Evolutionary conservation across 106 monocot species (phyloP).

Genomic region (Amphibolis antarctica): DNA sequence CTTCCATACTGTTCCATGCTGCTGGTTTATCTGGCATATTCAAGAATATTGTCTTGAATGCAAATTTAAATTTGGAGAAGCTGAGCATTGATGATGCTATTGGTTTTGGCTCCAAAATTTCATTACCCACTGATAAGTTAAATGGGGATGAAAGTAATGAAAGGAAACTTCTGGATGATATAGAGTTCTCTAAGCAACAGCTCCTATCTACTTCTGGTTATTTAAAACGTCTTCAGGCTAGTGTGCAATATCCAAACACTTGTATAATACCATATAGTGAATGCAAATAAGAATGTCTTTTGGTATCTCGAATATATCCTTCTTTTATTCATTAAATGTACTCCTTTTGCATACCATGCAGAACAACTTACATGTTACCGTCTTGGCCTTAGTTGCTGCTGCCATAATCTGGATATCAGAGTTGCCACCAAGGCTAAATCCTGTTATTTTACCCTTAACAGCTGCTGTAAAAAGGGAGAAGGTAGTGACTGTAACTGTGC

Average conservation of each 20-base stretch:
- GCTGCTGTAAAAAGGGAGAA: conserved; percentile 92
- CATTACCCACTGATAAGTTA: conserved; percentile 20
- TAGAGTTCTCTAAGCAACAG: conserved; percentile 62
- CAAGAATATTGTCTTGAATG: conserved; percentile 21
- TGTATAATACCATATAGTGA: neutral
- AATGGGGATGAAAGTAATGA: conserved; percentile 15
- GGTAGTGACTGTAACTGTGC: conserved; percentile 13
- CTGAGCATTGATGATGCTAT: conserved; percentile 64
- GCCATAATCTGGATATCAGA: conserved; percentile 84
- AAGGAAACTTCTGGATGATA: conserved; percentile 29
- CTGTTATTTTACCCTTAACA: conserved; percentile 94
- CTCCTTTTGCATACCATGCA: conserved; percentile 22
- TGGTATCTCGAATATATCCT: neutral
- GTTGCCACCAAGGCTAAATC: conserved; percentile 76
- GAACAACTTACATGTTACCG: conserved; percentile 91
- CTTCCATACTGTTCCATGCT: conserved; percentile 28
- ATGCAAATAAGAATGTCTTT: neutral
- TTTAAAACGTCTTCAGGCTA: conserved; percentile 89
- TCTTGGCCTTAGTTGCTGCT: conserved; percentile 73
- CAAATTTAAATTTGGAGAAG: conserved; percentile 25
- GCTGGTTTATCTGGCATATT: conserved; percentile 32
- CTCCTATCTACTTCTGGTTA: conserved; percentile 78
- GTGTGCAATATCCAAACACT: neutral
- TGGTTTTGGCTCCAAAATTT: conserved; percentile 44
- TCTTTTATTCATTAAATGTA: neutral